phyloP scores from a whole-genome alignment of 2,329 filamentous ascomycete genomes.

The Stagonosporopsis chrysanthemi region DNA sequence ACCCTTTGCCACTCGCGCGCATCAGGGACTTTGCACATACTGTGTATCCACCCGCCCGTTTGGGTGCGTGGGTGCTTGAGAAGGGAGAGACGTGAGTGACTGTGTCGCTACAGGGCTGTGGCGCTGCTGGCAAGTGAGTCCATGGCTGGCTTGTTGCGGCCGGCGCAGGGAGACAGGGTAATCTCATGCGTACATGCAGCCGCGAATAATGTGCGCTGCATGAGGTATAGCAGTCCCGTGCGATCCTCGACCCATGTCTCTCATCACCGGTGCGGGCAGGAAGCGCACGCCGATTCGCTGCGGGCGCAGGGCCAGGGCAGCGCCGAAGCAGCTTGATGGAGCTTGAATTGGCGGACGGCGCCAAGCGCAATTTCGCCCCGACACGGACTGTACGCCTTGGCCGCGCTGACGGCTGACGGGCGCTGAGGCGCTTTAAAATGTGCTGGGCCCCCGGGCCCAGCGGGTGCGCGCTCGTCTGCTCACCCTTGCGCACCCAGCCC shows the following conservation, averaged over 20 bases:
- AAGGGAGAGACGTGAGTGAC: too few relatives aligned
- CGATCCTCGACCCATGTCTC: conserved; percentile 19
- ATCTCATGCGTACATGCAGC: too few relatives aligned
- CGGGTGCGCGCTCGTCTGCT: conserved; percentile 14
- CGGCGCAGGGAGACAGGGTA: too few relatives aligned
- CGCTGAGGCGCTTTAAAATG: conserved; percentile 31
- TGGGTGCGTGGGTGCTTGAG: too few relatives aligned
- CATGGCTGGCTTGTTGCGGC: too few relatives aligned
- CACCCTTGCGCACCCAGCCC: conserved; percentile 22
- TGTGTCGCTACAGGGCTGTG: too few relatives aligned
- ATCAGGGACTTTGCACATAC: too few relatives aligned
- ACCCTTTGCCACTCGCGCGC: conserved; percentile 17
- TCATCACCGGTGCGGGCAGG: background rate
- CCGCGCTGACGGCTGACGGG: conserved; percentile 29
- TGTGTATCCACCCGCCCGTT: too few relatives aligned
- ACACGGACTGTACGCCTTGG: conserved; percentile 28
- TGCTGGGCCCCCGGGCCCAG: conserved; percentile 28
- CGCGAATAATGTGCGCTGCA: background rate
- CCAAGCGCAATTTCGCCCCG: conserved; percentile 38
- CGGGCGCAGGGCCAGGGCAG: conserved; percentile 9
- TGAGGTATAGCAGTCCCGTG: conserved; percentile 9
- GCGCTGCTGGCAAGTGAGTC: too few relatives aligned
- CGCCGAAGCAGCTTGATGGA: conserved; percentile 18
- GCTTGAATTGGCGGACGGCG: conserved; percentile 25
- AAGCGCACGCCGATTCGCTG: conserved; percentile 19